A percentile compares a stretch with the other conserved stretches of the same genome.
phyloP scores from a whole-genome alignment of 305 asterid species.

The Fraxinus nigra region DNA sequence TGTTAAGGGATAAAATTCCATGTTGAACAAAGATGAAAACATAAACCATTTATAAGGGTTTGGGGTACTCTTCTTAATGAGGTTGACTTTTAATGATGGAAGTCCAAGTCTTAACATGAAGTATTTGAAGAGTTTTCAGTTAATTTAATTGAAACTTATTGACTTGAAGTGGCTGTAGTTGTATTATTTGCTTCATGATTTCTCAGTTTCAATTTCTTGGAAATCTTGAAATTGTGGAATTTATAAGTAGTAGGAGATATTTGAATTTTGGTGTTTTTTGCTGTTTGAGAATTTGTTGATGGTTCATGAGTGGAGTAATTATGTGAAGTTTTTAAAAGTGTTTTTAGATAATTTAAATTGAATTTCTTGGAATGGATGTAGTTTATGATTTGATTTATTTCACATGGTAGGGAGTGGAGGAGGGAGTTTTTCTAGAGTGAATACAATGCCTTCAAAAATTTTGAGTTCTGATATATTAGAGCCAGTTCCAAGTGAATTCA shows the following conservation, averaged over 20 bases:
- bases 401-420: conserved; percentile 43
- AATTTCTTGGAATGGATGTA: background rate
- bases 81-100: too few relatives aligned
- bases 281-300: background rate
- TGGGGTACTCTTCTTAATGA: too few relatives aligned
- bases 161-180: background rate
- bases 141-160: background rate
- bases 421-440: conserved; percentile 39
- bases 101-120: too few relatives aligned
- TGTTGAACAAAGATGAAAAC: too few relatives aligned
- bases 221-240: background rate
- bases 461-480: conserved; percentile 39
- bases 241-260: background rate
- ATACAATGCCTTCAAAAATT: conserved; percentile 45
- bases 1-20: too few relatives aligned
- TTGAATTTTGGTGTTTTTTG: background rate
- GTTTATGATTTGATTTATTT: background rate
- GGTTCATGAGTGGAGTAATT: background rate
- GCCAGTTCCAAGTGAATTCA: conserved; percentile 31
- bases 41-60: too few relatives aligned
- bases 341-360: background rate
- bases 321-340: background rate
- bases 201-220: background rate
- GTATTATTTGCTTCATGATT: background rate
- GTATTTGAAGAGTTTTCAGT: background rate